These are phyloP conservation scores for Conidiobolus incongruus DNA, from an alignment of 371 early-diverging fungal genomes.

Conservation along the genomic window DNA sequence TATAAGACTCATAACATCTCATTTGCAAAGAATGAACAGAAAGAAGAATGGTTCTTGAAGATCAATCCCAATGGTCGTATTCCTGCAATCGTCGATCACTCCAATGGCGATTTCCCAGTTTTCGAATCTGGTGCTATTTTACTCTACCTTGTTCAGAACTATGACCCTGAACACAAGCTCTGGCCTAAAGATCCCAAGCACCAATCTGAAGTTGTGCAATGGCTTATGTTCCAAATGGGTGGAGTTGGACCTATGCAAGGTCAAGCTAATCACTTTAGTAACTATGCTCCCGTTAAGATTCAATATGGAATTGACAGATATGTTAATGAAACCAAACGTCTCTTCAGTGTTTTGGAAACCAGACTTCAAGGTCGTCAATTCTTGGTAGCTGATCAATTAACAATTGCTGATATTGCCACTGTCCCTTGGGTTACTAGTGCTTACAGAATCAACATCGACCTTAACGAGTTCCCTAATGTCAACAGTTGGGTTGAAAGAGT, in stretches of 20 bases:
- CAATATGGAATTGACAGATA: constrained; percentile 21
- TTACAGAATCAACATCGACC: neutral
- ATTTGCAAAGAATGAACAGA: constrained; percentile 16
- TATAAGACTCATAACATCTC: constrained; percentile 9
- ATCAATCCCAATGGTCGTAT: constrained; percentile 22
- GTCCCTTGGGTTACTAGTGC: neutral
- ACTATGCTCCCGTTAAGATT: constrained; percentile 18
- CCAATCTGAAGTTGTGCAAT: constrained; percentile 15
- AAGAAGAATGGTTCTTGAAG: constrained; percentile 21
- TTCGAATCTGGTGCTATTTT: too few relatives aligned
- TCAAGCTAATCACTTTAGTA: constrained; percentile 19
- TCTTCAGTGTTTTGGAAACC: constrained; percentile 8
- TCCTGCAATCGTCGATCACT: constrained; percentile 18
- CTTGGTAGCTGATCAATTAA: constrained; percentile 10
- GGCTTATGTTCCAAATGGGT: too few relatives aligned
- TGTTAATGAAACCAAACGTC: constrained; percentile 14
- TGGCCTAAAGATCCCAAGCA: constrained; percentile 18
- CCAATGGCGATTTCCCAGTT: constrained; percentile 15
- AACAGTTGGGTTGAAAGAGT: constrained; percentile 4
- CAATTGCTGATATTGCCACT: neutral
- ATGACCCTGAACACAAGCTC: constrained; percentile 22
- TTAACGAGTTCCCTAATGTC: constrained; percentile 4
- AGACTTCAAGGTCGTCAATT: constrained; percentile 9
- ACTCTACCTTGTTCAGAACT: too few relatives aligned
- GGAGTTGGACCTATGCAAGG: too few relatives aligned